Base-by-base conservation (phyloP, 1,284 basidiomycete species). In the Ustilago hordei region DNA sequence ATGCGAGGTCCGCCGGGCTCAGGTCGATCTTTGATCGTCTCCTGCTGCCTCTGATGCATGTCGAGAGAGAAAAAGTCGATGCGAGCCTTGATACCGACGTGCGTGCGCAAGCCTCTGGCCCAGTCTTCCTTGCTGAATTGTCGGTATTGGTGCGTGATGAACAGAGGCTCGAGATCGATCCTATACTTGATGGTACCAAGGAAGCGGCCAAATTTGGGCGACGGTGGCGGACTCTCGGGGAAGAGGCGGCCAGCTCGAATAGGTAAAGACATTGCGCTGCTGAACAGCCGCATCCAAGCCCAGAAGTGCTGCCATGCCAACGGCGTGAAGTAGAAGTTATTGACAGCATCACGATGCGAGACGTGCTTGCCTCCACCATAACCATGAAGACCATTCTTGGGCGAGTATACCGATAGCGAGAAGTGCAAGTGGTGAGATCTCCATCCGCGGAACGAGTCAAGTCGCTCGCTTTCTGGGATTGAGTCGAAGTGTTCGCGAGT, bases 391-490 rank as follows among this genome's bases (percentile, higher is more conserved):
- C 78, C 63, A 11, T 63, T 64, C 67, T 75, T 74, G 8, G 80
- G 80, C 6, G 93, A 93, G 41, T 90, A 90, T 69, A 98, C 88
- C 0, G 95, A 98, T 54, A 96, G 89, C 0, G 95, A 95, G 62
- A 97, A 90, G 87, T 99, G 96, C 67, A 98, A 91, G 85, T 94
- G 97, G 86, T 98, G 92, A 8, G 95, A 97, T 38, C 96, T 91
- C 87, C 98, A 98, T 2, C 91, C 93, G 67, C 90, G 90, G 86
- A 91, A 98, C 0, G 95, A 95, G 87, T 99, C 95, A 43, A 52
- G 59, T 55, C 79, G 79, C 31, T 86, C 75, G 17, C 73, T 71
- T 12, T 69, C 62, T 6, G 82, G 81, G 31, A 83, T 69, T 8
- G 73, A 73, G 56, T 87, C 77, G 45, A 91, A 87, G 38, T 88